Evolutionary conservation across 345 rosid genomes (phyloP).

Genomic region (Geranium brycei): DNA sequence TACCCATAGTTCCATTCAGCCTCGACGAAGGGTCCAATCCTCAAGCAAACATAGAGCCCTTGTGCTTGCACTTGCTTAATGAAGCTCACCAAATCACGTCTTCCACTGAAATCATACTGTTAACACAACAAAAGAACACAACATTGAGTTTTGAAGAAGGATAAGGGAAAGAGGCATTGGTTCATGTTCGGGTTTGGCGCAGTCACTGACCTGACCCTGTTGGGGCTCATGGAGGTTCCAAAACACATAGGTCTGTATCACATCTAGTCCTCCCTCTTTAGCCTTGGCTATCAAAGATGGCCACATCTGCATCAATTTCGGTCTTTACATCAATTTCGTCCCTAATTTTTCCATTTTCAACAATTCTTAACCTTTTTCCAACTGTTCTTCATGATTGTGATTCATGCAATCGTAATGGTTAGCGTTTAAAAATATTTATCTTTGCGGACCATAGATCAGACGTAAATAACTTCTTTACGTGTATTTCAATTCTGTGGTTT

Average conservation of each 20-base stretch:
- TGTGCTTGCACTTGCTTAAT: conserved; percentile 62
- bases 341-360: no score
- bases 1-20: conserved; percentile 93
- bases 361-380: no score
- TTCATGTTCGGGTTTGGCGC: neutral
- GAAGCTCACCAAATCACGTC: conserved; percentile 60
- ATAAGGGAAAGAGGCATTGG: no score
- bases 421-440: no score
- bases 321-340: no score
- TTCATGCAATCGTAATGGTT: no score
- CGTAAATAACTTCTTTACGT: no score
- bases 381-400: no score
- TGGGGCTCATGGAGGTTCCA: conserved; percentile 88
- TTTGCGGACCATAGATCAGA: no score
- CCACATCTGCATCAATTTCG: conserved; percentile 59
- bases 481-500: no score
- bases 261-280: conserved; percentile 82
- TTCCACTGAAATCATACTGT: conserved; percentile 80
- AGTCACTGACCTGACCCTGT: conserved; percentile 47
- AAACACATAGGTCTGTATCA: conserved; percentile 84
- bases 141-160: no score
- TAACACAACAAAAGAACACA: neutral
- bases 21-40: conserved; percentile 80
- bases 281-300: conserved; percentile 64
- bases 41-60: conserved; percentile 64